phyloP scores from a whole-genome alignment of 441 rosid genomes.

The Francoa sonchifolia region DNA sequence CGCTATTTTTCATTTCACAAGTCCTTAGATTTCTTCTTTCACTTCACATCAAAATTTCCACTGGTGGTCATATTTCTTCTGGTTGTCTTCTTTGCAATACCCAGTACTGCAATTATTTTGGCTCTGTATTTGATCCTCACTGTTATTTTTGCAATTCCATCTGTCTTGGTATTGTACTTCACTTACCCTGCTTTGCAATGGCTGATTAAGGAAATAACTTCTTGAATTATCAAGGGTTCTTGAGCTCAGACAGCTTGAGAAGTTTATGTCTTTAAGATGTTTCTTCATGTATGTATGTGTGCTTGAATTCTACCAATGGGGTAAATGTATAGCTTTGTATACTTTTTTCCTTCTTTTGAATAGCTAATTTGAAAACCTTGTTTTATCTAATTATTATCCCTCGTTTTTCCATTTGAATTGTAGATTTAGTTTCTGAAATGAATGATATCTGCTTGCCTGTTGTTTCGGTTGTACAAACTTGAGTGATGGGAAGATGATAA shows the following conservation, averaged over 20 bases:
- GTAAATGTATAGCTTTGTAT: too few relatives aligned
- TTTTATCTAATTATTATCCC: too few relatives aligned
- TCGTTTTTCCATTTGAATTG: too few relatives aligned
- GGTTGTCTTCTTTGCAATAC: conserved; percentile 15
- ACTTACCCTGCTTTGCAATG: conserved; percentile 14
- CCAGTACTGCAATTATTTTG: conserved; percentile 14
- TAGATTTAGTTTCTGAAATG: too few relatives aligned
- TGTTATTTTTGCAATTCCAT: conserved; percentile 14
- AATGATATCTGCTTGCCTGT: too few relatives aligned
- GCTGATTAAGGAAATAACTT: conserved; percentile 17
- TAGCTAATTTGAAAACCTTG: too few relatives aligned
- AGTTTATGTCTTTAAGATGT: background rate
- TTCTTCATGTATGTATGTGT: too few relatives aligned
- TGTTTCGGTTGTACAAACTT: too few relatives aligned
- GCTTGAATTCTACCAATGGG: background rate
- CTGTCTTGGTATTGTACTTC: conserved; percentile 17
- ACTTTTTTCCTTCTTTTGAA: too few relatives aligned
- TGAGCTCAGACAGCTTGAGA: background rate
- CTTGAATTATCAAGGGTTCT: background rate
- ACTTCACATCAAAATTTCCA: conserved; percentile 15
- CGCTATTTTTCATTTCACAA: conserved; percentile 13
- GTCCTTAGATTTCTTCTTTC: conserved; percentile 16
- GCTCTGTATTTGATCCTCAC: conserved; percentile 15
- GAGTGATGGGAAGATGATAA: too few relatives aligned
- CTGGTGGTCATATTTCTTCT: conserved; percentile 16